These are phyloP conservation scores for Pseudogymnoascus sp. DNA, from an alignment of 2,329 filamentous ascomycete species.

Conservation along the genomic window DNA sequence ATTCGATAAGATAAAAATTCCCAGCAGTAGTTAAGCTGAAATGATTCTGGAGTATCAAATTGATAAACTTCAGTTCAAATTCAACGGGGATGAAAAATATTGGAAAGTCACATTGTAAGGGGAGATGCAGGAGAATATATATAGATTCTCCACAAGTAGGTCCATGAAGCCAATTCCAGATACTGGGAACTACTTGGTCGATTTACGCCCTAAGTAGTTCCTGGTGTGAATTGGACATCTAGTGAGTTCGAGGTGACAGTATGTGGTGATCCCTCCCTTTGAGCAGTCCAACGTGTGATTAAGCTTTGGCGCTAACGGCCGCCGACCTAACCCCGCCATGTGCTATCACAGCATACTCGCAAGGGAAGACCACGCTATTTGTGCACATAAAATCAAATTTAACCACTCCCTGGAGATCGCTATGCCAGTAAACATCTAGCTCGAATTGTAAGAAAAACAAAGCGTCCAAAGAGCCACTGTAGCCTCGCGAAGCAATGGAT, in stretches of 20 bases:
- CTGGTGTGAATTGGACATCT: neutral
- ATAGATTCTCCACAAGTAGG: neutral
- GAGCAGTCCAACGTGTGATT: neutral
- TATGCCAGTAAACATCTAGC: neutral
- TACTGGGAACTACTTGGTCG: neutral
- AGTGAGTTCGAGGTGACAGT: neutral
- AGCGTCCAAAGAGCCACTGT: neutral
- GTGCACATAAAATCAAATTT: neutral
- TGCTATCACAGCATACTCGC: neutral
- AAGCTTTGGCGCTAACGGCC: neutral
- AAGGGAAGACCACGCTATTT: neutral
- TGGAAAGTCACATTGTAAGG: neutral
- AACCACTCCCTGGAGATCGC: neutral
- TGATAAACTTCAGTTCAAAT: neutral
- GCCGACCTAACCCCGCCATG: constrained; percentile 1
- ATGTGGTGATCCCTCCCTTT: neutral
- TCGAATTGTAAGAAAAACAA: neutral
- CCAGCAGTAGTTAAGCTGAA: neutral
- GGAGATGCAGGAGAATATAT: neutral
- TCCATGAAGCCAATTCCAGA: neutral
- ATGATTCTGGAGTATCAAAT: neutral
- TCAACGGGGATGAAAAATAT: neutral
- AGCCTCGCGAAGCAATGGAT: neutral
- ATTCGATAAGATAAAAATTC: neutral
- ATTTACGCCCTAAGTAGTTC: neutral